Conservation (phyloP, 371 early-diverging fungal genomes). For the Mucor saturninus region DNA sequence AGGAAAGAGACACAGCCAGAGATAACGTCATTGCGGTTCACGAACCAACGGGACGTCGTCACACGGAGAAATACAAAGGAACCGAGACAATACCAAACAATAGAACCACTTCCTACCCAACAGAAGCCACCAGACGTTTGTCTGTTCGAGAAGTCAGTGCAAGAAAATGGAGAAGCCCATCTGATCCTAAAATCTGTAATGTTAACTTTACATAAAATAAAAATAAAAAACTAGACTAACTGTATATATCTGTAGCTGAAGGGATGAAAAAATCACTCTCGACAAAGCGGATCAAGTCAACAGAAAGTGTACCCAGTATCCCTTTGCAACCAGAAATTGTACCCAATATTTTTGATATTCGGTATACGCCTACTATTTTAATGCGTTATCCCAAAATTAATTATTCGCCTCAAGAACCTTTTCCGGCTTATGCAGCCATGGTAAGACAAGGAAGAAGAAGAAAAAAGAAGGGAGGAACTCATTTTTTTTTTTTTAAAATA, state of each 20-base stretch:
- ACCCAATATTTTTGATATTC: constrained; percentile 46
- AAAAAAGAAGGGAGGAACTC: constrained; percentile 5
- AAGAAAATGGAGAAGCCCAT: constrained; percentile 32
- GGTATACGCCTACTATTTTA: constrained; percentile 46
- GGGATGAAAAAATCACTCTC: neutral
- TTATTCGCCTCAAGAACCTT: constrained; percentile 42
- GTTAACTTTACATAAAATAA: neutral
- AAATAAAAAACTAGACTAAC: neutral
- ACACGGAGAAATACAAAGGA: constrained; percentile 47
- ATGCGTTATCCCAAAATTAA: constrained; percentile 43
- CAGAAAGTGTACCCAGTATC: constrained; percentile 6
- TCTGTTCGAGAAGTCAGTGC: constrained; percentile 5
- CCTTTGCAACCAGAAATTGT: constrained; percentile 6
- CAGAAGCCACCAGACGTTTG: constrained; percentile 3
- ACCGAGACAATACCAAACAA: constrained; percentile 9
- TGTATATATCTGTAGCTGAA: neutral
- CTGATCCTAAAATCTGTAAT: constrained; percentile 30
- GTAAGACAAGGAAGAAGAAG: constrained; percentile 36
- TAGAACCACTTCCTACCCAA: constrained; percentile 9
- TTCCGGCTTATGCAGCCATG: constrained; percentile 72
- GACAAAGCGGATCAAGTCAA: neutral
- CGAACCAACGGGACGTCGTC: constrained; percentile 28
- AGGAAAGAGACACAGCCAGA: constrained; percentile 52
- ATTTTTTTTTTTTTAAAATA: constrained; percentile 35
- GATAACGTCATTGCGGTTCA: constrained; percentile 63